Conservation (phyloP, 2,329 filamentous ascomycete species). For the Pestalotiopsis sp. region DNA sequence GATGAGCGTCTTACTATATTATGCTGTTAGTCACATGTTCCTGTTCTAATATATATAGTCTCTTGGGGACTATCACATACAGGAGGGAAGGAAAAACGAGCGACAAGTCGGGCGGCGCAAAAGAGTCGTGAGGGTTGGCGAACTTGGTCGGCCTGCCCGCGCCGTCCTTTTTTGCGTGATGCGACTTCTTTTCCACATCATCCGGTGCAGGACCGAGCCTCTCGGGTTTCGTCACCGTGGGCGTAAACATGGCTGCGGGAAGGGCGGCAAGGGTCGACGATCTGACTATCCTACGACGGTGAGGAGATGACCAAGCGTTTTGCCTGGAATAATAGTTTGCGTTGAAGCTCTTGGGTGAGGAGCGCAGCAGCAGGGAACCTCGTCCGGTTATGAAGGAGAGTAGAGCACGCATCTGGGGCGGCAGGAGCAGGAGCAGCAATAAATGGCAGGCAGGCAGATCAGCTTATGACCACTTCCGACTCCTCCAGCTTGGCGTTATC, state of each 20-base stretch:
- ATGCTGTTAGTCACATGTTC: background rate
- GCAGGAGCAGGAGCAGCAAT: background rate
- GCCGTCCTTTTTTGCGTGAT: slow-evolving; percentile 46
- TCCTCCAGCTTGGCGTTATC: background rate
- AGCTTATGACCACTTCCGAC: background rate
- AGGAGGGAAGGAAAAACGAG: background rate
- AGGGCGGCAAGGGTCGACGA: background rate
- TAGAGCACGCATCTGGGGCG: slow-evolving; percentile 4
- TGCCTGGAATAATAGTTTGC: background rate
- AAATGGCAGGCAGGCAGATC: background rate
- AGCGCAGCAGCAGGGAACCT: background rate
- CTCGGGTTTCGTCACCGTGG: slow-evolving; percentile 6
- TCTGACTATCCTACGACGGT: background rate
- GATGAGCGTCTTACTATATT: background rate
- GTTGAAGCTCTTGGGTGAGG: background rate
- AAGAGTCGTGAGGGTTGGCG: slow-evolving; percentile 24
- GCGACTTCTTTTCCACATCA: slow-evolving; percentile 47
- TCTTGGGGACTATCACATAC: background rate
- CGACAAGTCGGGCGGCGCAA: background rate
- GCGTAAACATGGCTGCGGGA: slow-evolving; percentile 5
- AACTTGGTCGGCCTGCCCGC: slow-evolving; percentile 47
- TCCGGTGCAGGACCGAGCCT: slow-evolving; percentile 29
- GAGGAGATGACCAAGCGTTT: too few species aligned
- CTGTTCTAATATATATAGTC: background rate
- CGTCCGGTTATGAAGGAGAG: slow-evolving; percentile 4